These are phyloP conservation scores for Ascochyta rabiei DNA, from an alignment of 2,329 filamentous ascomycete species.

Conservation along the genomic window DNA sequence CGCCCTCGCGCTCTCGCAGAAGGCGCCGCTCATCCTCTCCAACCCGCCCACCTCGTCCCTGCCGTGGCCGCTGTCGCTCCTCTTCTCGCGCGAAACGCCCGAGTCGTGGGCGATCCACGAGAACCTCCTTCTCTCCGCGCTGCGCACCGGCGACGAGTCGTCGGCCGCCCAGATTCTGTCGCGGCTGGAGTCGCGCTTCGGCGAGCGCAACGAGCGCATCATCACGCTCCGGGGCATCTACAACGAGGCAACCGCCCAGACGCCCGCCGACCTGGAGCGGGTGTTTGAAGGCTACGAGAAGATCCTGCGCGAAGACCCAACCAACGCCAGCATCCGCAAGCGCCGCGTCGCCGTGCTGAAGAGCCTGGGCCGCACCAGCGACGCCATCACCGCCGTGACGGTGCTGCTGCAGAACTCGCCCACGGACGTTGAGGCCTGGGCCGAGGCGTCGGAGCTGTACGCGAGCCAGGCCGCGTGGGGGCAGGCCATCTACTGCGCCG, in stretches of 20 bases:
- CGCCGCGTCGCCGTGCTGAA: slow-evolving; percentile 79
- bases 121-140: slow-evolving; percentile 81
- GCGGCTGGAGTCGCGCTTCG: slow-evolving; percentile 79
- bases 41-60: slow-evolving; percentile 49
- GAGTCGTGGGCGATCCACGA: slow-evolving; percentile 87
- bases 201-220: slow-evolving; percentile 80
- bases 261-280: slow-evolving; percentile 67
- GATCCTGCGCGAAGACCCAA: slow-evolving; percentile 73
- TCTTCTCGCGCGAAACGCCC: slow-evolving; percentile 67
- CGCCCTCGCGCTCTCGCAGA: slow-evolving; percentile 56
- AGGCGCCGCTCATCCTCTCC: slow-evolving; percentile 49
- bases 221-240: slow-evolving; percentile 83
- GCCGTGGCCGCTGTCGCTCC: slow-evolving; percentile 59
- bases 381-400: slow-evolving; percentile 77
- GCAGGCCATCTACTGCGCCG: slow-evolving; percentile 85
- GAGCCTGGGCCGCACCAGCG: slow-evolving; percentile 70
- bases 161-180: slow-evolving; percentile 78
- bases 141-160: slow-evolving; percentile 82
- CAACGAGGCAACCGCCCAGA: slow-evolving; percentile 78
- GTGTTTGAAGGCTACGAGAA: slow-evolving; percentile 80
- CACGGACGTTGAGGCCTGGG: slow-evolving; percentile 92
- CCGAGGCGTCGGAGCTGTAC: slow-evolving; percentile 88
- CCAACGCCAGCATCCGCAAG: slow-evolving; percentile 86
- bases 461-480: slow-evolving; percentile 76
- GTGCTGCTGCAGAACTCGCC: slow-evolving; percentile 81